phyloP scores from a whole-genome alignment of 2,329 filamentous ascomycete genomes.

The Colletotrichum kahawae region DNA sequence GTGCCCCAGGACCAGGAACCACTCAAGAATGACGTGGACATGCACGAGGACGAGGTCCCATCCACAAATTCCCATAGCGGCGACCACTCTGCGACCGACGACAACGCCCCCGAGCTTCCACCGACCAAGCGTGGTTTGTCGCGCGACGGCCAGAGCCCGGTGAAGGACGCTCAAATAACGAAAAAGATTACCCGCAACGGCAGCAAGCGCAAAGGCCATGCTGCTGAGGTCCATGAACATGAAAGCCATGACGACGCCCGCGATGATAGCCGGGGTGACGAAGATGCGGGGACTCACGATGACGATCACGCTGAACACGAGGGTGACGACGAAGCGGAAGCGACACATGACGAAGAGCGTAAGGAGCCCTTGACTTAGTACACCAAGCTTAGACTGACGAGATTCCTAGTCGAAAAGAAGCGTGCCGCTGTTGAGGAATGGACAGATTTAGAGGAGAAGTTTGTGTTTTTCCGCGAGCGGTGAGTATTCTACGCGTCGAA shows the following conservation, averaged over 20 bases:
- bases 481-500: conserved; percentile 39
- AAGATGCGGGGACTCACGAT: conserved; percentile 55
- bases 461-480: conserved; percentile 83
- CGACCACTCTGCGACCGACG: conserved; percentile 51
- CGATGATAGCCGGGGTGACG: conserved; percentile 39
- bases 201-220: conserved; percentile 41
- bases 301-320: conserved; percentile 61
- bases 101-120: conserved; percentile 43
- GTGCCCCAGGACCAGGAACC: conserved; percentile 40
- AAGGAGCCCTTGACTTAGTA: conserved; percentile 33
- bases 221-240: conserved; percentile 22
- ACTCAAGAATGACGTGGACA: conserved; percentile 30
- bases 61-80: conserved; percentile 41
- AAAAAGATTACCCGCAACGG: conserved; percentile 48
- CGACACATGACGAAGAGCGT: conserved; percentile 70
- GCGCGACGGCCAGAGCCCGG: conserved; percentile 26
- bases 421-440: conserved; percentile 81
- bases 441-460: conserved; percentile 83
- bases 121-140: conserved; percentile 42
- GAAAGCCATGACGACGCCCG: conserved; percentile 30
- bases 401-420: conserved; percentile 72
- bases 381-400: not conserved
- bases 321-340: conserved; percentile 64
- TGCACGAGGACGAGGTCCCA: conserved; percentile 37
- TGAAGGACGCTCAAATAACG: conserved; percentile 30